Evolutionary conservation across 495 filamentous ascomycete genomes (phyloP), one percentile per base, ranked within the genome.

Genomic region (Chaetomium tenue): DNA sequence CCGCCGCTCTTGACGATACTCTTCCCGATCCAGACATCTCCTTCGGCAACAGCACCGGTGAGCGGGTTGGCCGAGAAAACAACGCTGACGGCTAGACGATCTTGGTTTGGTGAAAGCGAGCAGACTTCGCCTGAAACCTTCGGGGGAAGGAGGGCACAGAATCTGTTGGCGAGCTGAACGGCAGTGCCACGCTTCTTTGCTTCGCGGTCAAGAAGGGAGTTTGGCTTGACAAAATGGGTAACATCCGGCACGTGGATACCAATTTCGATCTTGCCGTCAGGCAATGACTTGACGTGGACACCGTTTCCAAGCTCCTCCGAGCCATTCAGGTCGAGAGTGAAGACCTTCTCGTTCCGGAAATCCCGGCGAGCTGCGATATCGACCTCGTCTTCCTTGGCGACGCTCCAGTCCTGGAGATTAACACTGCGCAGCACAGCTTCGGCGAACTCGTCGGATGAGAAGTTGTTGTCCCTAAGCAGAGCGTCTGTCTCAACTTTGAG

Each of bases 171-270:
- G 58, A 98, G 80, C 68, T 98, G 92, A 18, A 98, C 94, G 42
- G 91, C 93, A 58, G 94, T 98, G 62, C 93, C 95, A 37, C 94
- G 89, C 82, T 98, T 98, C 85, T 95, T 96, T 1, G 94, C 94
- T 78, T 98, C 94, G 50, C 94, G 89, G 72, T 98, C 94, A 39
- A 97, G 93, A 56, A 98, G 84, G 23, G 94, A 97, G 81, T 95
- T 96, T 42, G 87, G 82, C 80, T 98, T 98, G 73, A 98, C 91
- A 65, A 98, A 98, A 75, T 98, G 92, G 51, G 94, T 90, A 65
- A 97, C 91, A 78, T 98, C 94, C 30, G 92, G 87, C 69, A 98
- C 91, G 80, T 98, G 94, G 60, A 98, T 84, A 78, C 94, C 95
- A 67, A 98, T 88, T 74, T 98, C 94, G 60, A 97, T 87, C 78